A percentile compares a stretch with the other conserved stretches of the same genome.
These are phyloP conservation scores for Amphibolis antarctica DNA, from an alignment of 106 monocot species.

Conservation along the genomic window DNA sequence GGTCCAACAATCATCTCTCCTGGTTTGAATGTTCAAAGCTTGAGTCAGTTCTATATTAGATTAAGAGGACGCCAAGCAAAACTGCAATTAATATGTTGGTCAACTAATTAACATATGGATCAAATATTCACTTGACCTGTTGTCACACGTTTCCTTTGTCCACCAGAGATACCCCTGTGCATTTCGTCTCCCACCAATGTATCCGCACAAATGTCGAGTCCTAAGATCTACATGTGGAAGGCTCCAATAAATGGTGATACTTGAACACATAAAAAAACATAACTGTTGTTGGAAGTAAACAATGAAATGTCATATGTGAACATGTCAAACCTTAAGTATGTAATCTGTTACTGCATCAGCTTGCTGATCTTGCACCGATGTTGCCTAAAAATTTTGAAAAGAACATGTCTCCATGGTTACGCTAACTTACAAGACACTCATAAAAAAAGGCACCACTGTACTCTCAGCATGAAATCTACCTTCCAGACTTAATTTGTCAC, in stretches of 20 bases:
- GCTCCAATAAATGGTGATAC: background rate
- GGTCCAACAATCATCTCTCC: constrained; percentile 78
- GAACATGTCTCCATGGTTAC: background rate
- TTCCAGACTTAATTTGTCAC: background rate
- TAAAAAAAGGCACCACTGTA: background rate
- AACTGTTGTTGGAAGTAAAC: background rate
- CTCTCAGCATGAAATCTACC: too few species aligned
- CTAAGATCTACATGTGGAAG: constrained; percentile 33
- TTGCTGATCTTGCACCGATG: constrained; percentile 46
- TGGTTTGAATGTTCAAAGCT: background rate
- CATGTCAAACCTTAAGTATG: constrained; percentile 40
- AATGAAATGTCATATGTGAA: background rate
- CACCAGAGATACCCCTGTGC: constrained; percentile 56
- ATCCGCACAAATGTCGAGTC: constrained; percentile 63
- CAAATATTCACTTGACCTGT: constrained; percentile 25
- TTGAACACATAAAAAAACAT: background rate
- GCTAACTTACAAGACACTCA: background rate
- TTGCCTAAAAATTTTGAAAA: constrained; percentile 26
- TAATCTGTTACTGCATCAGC: constrained; percentile 45
- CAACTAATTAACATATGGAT: background rate
- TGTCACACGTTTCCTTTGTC: constrained; percentile 62
- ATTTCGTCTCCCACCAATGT: constrained; percentile 63
- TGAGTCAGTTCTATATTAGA: background rate
- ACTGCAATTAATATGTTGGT: background rate
- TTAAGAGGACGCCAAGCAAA: background rate